A percentile compares a stretch with the other conserved stretches of the same genome.
Evolutionary conservation across 257 asterid genomes (phyloP).

Genomic region (Marsdenia floribunda): DNA sequence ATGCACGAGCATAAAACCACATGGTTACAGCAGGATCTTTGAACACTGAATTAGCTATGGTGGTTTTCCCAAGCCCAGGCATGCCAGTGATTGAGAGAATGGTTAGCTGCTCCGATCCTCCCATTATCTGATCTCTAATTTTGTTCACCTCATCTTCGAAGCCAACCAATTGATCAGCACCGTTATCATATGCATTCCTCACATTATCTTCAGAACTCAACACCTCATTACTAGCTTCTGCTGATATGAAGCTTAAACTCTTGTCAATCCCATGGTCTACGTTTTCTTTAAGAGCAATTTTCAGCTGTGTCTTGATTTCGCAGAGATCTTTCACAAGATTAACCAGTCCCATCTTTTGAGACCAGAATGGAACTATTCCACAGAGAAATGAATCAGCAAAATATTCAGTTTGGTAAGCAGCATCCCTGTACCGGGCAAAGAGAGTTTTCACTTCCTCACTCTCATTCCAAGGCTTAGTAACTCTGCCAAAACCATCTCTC

Average conservation of each 20-base stretch:
- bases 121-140: neutral
- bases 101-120: neutral
- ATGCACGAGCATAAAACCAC: neutral
- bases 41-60: neutral
- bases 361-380: neutral
- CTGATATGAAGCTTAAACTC: neutral
- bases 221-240: neutral
- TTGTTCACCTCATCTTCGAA: neutral
- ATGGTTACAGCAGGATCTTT: neutral
- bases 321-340: neutral
- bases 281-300: neutral
- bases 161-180: neutral
- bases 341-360: neutral
- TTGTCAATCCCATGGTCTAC: neutral
- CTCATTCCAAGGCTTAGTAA: neutral
- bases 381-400: neutral
- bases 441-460: neutral
- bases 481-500: neutral
- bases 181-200: neutral
- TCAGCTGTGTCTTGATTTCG: neutral
- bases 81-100: slow-evolving; percentile 16
- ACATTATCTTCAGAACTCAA: neutral
- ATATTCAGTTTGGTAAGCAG: neutral
- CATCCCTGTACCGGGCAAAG: neutral
- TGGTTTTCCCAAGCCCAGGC: slow-evolving; percentile 17